Conservation (phyloP, 2,329 filamentous ascomycete species). For the Claviceps fusiformis region DNA sequence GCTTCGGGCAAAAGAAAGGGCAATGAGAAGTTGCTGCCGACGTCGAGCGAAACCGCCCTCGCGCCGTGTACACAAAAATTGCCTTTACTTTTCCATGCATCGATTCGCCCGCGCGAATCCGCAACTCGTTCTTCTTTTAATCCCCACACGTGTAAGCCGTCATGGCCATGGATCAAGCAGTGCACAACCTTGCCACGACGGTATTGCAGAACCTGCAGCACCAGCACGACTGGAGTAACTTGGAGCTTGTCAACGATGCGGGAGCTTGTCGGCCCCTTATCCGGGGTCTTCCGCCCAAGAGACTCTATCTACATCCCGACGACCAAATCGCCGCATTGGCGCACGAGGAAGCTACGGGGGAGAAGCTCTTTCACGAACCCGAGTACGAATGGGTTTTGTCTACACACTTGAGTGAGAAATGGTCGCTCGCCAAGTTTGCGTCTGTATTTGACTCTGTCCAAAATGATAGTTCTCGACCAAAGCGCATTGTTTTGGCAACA, state of each 20-base stretch:
- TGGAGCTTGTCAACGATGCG: slow-evolving; percentile 39
- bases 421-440: slow-evolving; percentile 53
- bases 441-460: slow-evolving; percentile 53
- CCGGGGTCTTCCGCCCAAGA: slow-evolving; percentile 57
- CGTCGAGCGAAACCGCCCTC: background rate
- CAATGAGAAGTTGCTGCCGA: background rate
- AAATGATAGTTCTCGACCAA: slow-evolving; percentile 34
- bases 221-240: slow-evolving; percentile 60
- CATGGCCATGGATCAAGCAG: background rate
- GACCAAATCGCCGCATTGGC: slow-evolving; percentile 64
- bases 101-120: background rate
- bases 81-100: background rate
- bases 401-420: slow-evolving; percentile 58
- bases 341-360: slow-evolving; percentile 35
- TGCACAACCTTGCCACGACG: slow-evolving; percentile 20
- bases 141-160: background rate
- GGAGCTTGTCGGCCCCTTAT: slow-evolving; percentile 46
- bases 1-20: background rate
- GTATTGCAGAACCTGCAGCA: slow-evolving; percentile 59
- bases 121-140: background rate
- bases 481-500: slow-evolving; percentile 61
- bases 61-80: background rate
- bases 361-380: slow-evolving; percentile 32
- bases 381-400: slow-evolving; percentile 68
- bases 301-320: slow-evolving; percentile 68